Base-by-base conservation (phyloP, 176 grass and related monocot genomes). In the Saccharum spontaneum region DNA sequence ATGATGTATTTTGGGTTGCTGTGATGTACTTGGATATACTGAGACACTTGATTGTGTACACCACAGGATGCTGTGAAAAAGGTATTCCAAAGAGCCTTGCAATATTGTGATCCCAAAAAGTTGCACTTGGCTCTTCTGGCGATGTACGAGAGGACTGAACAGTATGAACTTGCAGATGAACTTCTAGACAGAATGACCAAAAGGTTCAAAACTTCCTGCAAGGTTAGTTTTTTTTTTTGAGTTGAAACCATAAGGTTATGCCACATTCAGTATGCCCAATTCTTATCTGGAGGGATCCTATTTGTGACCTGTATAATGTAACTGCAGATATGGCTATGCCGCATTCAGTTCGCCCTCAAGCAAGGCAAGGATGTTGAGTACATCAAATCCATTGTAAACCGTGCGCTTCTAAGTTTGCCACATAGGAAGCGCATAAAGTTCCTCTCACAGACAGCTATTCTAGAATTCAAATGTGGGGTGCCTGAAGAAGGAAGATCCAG, bases 21-120 rank as follows among this genome's bases (percentile, higher is more conserved):
- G 22, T 82, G 38, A 11, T 30, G 13, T 40, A 73, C 30, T 76
- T 52, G 23, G 17, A 22, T 81, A 79, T 76, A 67, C 59, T 91
- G 75, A 87, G 46, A 73, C 39, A 85, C 57, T 41, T 75, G 41
- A 71, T 75, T 46, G 24, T 45, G 66, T 83, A 81, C 39, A 82
- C 49, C 75, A 98, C 84, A 98, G 96, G 96, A 94, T 64, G 89
- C 91, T 84, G 96, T 98, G 40, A 95, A 95, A 84, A 91, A 93
- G 85, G 83, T 86, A 46, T 98, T 98, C 81, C 91, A 95, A 85
- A 93, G 91, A 88, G 93, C 96, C 54, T 75, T 98, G 82, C 93
- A 94, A 67, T 98, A 94, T 55, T 98, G 93, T 87, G 96, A 98
- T 87, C 87, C 74, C 26, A 98, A 98, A 78, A 95, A 90, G 75